Evolutionary conservation across 2,329 filamentous ascomycete species (phyloP).

Genomic region (Chaetomium globosum): DNA sequence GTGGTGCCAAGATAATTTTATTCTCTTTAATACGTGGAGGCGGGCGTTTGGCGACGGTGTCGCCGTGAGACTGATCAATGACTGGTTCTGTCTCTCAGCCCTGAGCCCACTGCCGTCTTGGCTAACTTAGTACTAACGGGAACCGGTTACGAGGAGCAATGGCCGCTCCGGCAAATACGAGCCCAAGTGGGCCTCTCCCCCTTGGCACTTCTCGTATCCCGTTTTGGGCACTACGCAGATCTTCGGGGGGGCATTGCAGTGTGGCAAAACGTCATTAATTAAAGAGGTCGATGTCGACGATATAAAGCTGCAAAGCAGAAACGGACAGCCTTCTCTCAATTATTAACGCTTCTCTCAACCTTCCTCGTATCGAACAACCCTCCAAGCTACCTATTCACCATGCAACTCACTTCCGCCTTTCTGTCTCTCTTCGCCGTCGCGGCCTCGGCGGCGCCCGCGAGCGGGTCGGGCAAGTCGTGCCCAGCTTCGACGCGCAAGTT

Average conservation of each 20-base stretch:
- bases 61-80: too few species aligned
- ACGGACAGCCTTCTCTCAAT: background rate
- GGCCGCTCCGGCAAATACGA: constrained; percentile 2
- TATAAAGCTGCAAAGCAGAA: background rate
- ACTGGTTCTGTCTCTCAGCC: too few species aligned
- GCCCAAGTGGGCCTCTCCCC: background rate
- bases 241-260: background rate
- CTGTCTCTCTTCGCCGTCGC: constrained; percentile 50
- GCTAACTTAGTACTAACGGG: too few species aligned
- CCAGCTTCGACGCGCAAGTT: constrained; percentile 47
- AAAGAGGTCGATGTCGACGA: background rate
- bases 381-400: constrained; percentile 7
- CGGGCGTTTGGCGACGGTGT: too few species aligned
- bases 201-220: constrained; percentile 9
- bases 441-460: constrained; percentile 40
- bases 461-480: constrained; percentile 36
- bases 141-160: background rate
- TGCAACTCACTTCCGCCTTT: constrained; percentile 60
- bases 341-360: background rate
- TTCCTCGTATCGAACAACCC: background rate
- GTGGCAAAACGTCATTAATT: background rate
- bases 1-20: too few species aligned
- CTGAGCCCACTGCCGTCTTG: too few species aligned
- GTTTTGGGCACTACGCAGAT: constrained; percentile 6
- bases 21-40: too few species aligned